A percentile compares a stretch with the other conserved stretches of the same genome.
These are phyloP conservation scores for Yamadazyma atmosphaerica DNA, from an alignment of 1,139 yeast genomes.

Conservation along the genomic window DNA sequence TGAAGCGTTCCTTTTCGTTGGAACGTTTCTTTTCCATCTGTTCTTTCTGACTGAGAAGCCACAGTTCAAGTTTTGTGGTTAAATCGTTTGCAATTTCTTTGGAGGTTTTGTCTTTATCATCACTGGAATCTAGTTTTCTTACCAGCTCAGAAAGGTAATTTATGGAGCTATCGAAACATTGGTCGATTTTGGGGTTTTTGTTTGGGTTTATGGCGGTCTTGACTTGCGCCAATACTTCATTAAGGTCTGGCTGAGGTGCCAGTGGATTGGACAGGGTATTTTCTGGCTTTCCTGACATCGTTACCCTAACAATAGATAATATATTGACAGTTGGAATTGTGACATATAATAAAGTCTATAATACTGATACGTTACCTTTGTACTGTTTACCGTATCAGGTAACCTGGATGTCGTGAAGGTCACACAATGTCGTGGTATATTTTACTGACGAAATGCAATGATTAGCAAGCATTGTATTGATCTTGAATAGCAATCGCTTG, in stretches of 20 bases:
- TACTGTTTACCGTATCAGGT: too few species aligned
- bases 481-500: too few species aligned
- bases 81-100: conserved; percentile 42
- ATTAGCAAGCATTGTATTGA: too few species aligned
- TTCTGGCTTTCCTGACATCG: neutral
- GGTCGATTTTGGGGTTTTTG: conserved; percentile 10
- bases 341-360: too few species aligned
- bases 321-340: neutral
- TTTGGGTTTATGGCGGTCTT: conserved; percentile 12
- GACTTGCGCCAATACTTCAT: conserved; percentile 10
- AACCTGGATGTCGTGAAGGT: too few species aligned
- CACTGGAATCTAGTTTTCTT: conserved; percentile 30
- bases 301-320: too few species aligned
- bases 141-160: conserved; percentile 29
- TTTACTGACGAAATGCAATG: too few species aligned
- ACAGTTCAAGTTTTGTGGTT: conserved; percentile 26
- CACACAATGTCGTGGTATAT: too few species aligned
- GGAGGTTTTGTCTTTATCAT: conserved; percentile 36
- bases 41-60: conserved; percentile 25
- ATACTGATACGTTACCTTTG: too few species aligned
- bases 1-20: conserved; percentile 3
- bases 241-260: neutral
- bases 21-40: conserved; percentile 9
- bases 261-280: too few species aligned
- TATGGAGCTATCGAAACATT: conserved; percentile 29